Conservation (phyloP, 139 green algal genomes). For the Yamagishiella unicocca region DNA sequence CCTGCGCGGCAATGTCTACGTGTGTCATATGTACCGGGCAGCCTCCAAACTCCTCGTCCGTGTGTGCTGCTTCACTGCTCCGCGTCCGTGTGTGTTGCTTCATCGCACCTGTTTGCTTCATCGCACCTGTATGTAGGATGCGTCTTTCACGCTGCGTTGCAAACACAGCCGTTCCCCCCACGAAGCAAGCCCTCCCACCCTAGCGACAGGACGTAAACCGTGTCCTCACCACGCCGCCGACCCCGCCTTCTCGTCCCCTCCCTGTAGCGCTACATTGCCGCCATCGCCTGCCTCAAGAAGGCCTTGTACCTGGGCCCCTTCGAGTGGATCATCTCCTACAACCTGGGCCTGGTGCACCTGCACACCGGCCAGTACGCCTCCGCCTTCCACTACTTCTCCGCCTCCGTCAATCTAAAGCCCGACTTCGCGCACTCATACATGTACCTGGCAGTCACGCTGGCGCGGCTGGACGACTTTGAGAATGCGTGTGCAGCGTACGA, state of each 20-base stretch:
- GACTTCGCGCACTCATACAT: conserved; percentile 82
- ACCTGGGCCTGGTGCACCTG: conserved; percentile 83
- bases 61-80: no score
- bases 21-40: no score
- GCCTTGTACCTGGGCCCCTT: conserved; percentile 86
- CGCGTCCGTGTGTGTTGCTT: no score
- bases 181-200: no score
- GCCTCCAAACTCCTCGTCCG: no score
- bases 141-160: no score
- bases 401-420: conserved; percentile 85
- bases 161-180: no score
- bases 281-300: conserved; percentile 84
- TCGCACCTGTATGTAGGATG: no score
- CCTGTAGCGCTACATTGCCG: conserved; percentile 76
- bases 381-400: conserved; percentile 86
- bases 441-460: conserved; percentile 73
- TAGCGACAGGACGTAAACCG: no score
- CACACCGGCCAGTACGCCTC: conserved; percentile 78
- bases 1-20: no score
- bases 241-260: not conserved
- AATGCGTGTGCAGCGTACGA: conserved; percentile 83
- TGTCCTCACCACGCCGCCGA: not conserved
- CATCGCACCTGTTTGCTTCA: no score
- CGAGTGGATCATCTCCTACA: conserved; percentile 90
- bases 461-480: conserved; percentile 78